Base-by-base conservation (phyloP, 2,329 filamentous ascomycete species). In the Lachnum nothofagi region DNA sequence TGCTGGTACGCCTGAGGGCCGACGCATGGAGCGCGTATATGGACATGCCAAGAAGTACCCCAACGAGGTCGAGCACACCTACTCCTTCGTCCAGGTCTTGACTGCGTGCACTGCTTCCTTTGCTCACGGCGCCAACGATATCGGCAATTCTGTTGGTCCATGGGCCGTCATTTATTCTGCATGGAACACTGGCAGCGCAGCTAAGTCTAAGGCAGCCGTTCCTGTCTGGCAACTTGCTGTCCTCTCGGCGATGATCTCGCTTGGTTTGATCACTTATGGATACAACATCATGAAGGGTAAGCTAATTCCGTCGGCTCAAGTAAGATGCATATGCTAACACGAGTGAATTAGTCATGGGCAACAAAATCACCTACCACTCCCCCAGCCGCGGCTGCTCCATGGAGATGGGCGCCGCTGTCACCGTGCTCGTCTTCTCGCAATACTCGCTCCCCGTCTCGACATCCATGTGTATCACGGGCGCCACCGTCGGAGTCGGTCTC, bases 261-360 rank as follows among this genome's bases (percentile, higher is more conserved):
- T 82, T 35, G 86, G 85, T 58, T 74, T 89, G 49, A 73, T 83
- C 63, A 88, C 85, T 12, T 89, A 88, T 60, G 86, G 85, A 8
- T 89, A 88, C 72, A 88, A 89, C 73, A 89, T 89, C 70, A 89
- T 89, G 85, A 88, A 86, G 72, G 81, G 78, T 81, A 69, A 67
- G 75, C 56, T 9, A n/a, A 3, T n/a, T n/a, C n/a, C n/a, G n/a
- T n/a, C n/a, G n/a, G n/a, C n/a, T n/a, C n/a, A n/a, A n/a, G n/a
- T n/a, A n/a, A n/a, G n/a, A n/a, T n/a, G n/a, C n/a, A n/a, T n/a
- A n/a, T 29, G 48, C 55, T 53, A 54, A 60, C 51, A 57, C 46
- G 25, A 31, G 31, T n/a, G n/a, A 40, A 44, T 54, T 56, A 82
- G 82, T 86, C 68, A 88, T 89, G 85, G 86, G 86, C 45, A 90